Evolutionary conservation across 768 basidiomycete species (phyloP).

Genomic region (Rhodotorula sphaerocarpa): DNA sequence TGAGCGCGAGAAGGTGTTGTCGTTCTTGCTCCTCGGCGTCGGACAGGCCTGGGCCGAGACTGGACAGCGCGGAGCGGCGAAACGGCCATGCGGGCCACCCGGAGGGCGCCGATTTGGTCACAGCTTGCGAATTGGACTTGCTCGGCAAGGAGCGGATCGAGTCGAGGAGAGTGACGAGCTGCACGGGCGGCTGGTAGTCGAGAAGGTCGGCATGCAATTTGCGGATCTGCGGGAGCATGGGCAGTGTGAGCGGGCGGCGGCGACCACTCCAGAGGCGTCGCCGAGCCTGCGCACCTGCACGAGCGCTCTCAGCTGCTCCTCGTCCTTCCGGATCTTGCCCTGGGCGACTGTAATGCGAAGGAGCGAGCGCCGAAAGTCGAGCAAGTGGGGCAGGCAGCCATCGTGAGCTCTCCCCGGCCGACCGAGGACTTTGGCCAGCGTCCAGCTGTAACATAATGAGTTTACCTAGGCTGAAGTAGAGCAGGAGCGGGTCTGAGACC

Average conservation of each 20-base stretch:
- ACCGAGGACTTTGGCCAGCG: not conserved
- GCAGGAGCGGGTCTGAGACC: slow-evolving; percentile 48
- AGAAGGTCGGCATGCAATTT: slow-evolving; percentile 49
- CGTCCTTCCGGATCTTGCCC: slow-evolving; percentile 51
- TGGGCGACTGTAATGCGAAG: slow-evolving; percentile 40
- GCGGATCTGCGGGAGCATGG: slow-evolving; percentile 46
- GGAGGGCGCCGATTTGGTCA: not conserved
- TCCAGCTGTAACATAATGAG: too few species aligned
- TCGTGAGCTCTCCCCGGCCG: not conserved
- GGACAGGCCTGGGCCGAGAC: slow-evolving; percentile 31
- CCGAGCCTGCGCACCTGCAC: slow-evolving; percentile 47
- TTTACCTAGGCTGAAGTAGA: slow-evolving; percentile 47
- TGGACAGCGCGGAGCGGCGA: slow-evolving; percentile 30
- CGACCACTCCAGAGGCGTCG: not conserved
- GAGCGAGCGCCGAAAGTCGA: not conserved
- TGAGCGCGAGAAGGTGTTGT: slow-evolving; percentile 10
- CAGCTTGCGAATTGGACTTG: not conserved
- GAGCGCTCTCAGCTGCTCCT: slow-evolving; percentile 52
- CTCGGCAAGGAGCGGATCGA: slow-evolving; percentile 26
- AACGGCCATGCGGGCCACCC: slow-evolving; percentile 28
- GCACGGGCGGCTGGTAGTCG: slow-evolving; percentile 52
- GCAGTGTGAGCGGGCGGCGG: too few species aligned
- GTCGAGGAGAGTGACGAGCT: slow-evolving; percentile 43
- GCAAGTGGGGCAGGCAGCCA: not conserved
- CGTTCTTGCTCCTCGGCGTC: slow-evolving; percentile 38